Percentiles rank a stretch among this genome's conserved stretches.
Evolutionary conservation across 177 flowering plant genomes (phyloP).

Genomic region (Vitis hybrid): DNA sequence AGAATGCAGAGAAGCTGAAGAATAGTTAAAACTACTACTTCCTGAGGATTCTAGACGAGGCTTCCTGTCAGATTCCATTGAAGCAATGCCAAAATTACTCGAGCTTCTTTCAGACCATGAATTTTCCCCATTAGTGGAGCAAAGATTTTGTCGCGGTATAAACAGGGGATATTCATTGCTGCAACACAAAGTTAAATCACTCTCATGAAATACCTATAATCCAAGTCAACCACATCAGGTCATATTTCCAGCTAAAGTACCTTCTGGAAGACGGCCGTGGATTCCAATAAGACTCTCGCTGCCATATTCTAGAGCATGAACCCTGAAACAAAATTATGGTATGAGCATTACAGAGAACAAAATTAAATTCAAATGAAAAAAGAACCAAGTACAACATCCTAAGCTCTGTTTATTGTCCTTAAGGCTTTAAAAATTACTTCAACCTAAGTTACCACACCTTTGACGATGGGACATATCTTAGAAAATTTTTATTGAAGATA

Average conservation of each 20-base stretch:
- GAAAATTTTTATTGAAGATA: background rate
- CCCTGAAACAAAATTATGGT: slow-evolving; percentile 49
- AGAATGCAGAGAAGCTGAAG: slow-evolving; percentile 83
- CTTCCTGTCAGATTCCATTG: slow-evolving; percentile 83
- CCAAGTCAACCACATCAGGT: slow-evolving; percentile 1
- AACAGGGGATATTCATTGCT: slow-evolving; percentile 96
- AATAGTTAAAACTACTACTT: slow-evolving; percentile 71
- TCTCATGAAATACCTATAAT: slow-evolving; percentile 6
- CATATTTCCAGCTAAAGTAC: slow-evolving; percentile 30
- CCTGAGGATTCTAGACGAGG: slow-evolving; percentile 59
- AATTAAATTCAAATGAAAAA: background rate
- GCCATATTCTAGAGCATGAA: slow-evolving; percentile 98
- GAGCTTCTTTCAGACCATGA: slow-evolving; percentile 94
- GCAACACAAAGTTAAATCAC: slow-evolving; percentile 33
- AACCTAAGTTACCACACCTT: background rate
- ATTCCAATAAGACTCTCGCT: slow-evolving; percentile 93
- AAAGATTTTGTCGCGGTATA: slow-evolving; percentile 83
- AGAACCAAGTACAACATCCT: background rate
- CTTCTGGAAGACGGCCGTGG: slow-evolving; percentile 88
- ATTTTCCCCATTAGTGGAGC: slow-evolving; percentile 70
- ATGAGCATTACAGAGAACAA: slow-evolving; percentile 2
- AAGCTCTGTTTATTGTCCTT: background rate
- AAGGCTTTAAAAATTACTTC: background rate
- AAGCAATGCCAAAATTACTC: slow-evolving; percentile 83
- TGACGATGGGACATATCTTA: background rate